Evolutionary conservation across 805 yeast genomes (phyloP).

Genomic region (Naumovozyma castellii): DNA sequence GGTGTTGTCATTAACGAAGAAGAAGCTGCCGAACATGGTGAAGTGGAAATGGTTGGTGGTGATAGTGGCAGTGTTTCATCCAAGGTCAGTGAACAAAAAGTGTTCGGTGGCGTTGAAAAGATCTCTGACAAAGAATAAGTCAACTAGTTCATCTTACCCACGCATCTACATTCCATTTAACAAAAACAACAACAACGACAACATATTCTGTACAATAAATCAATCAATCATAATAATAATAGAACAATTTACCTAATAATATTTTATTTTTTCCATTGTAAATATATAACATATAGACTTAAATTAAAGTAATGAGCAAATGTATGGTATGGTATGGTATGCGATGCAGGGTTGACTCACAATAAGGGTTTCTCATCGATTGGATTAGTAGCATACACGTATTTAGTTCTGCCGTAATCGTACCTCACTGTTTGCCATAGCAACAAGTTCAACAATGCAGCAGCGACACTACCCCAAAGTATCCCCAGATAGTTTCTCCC

Average conservation of each 20-base stretch:
- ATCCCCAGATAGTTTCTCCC: constrained; percentile 46
- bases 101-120: background rate
- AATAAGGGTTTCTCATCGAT: constrained; percentile 17
- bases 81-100: constrained; percentile 1
- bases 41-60: constrained; percentile 1
- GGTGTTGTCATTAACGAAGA: background rate
- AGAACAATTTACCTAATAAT: too few relatives aligned
- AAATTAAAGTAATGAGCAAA: too few relatives aligned
- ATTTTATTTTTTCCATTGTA: too few relatives aligned
- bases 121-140: background rate
- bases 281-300: too few relatives aligned
- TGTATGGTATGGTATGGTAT: background rate
- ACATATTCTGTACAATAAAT: too few relatives aligned
- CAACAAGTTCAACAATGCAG: constrained; percentile 34
- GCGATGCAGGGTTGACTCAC: background rate
- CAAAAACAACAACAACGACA: too few relatives aligned
- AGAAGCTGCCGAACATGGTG: background rate
- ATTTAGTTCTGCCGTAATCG: constrained; percentile 7
- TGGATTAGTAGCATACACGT: constrained; percentile 10
- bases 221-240: too few relatives aligned
- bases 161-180: too few relatives aligned
- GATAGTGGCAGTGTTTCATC: constrained; percentile 3
- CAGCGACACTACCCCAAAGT: constrained; percentile 55
- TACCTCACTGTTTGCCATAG: constrained; percentile 30
- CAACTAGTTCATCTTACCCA: background rate